Conservation (phyloP, 306 rosid genomes). For the Vigna reflexopilosa region DNA sequence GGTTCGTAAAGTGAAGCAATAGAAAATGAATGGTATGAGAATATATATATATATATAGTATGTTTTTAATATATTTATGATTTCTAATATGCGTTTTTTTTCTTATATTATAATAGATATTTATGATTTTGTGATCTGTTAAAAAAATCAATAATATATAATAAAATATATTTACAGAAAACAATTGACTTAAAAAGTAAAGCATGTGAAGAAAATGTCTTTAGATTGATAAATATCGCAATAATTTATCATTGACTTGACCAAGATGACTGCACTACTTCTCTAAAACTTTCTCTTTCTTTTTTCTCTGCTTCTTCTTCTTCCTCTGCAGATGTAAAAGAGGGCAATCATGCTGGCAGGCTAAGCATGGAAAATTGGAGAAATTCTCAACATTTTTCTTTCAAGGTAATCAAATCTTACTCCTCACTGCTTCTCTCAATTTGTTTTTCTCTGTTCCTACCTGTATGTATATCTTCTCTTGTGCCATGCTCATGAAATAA, state of each 20-base stretch:
- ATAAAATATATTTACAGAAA: no score
- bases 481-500: background rate
- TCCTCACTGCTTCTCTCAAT: background rate
- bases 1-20: no score
- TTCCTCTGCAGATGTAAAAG: background rate
- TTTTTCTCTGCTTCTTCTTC: background rate
- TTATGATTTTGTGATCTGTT: no score
- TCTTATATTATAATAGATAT: no score
- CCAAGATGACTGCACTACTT: background rate
- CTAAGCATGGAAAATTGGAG: background rate
- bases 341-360: background rate
- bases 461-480: background rate
- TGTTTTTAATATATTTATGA: no score
- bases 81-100: no score
- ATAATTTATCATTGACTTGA: conserved; percentile 28
- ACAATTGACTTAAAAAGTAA: no score
- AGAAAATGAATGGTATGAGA: no score
- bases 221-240: background rate
- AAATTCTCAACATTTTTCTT: background rate
- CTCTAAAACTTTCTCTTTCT: background rate
- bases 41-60: no score
- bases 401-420: conserved; percentile 1
- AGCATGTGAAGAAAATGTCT: no score
- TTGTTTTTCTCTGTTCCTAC: background rate
- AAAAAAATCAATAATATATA: no score